Conservation (phyloP, 306 rosid genomes). For the Hylodesmum podocarpum region DNA sequence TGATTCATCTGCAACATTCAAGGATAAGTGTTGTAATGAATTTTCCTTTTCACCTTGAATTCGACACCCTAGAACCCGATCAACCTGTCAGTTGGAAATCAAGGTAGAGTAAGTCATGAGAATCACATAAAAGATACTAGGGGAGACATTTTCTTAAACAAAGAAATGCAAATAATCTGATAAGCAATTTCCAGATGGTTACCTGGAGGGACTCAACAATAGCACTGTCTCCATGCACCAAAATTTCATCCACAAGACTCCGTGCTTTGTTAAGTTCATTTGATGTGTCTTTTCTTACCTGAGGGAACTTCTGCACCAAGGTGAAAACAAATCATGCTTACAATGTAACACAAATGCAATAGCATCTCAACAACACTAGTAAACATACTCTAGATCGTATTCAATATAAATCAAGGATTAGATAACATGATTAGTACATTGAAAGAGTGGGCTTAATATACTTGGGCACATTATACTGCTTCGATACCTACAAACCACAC, state of each 20-base stretch:
- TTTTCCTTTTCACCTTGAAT: conserved; percentile 49
- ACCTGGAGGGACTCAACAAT: conserved; percentile 75
- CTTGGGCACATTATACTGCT: not conserved
- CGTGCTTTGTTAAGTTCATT: conserved; percentile 47
- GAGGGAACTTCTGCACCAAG: conserved; percentile 61
- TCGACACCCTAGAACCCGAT: conserved; percentile 94
- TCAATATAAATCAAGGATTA: conserved; percentile 15
- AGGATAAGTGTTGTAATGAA: conserved; percentile 46
- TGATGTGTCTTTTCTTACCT: conserved; percentile 43
- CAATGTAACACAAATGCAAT: conserved; percentile 13
- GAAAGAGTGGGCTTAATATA: not conserved
- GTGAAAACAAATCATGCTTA: conserved; percentile 26
- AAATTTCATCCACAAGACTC: conserved; percentile 40
- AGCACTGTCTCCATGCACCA: conserved; percentile 40
- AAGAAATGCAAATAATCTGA: conserved; percentile 23
- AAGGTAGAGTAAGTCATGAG: conserved; percentile 29
- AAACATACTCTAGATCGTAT: not conserved
- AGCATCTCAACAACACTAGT: conserved; percentile 27
- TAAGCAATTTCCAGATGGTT: conserved; percentile 31
- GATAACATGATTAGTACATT: conserved; percentile 14
- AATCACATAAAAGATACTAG: conserved; percentile 24
- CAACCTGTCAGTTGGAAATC: conserved; percentile 63
- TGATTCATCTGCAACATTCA: conserved; percentile 48
- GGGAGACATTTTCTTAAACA: conserved; percentile 21
- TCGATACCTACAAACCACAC: not conserved